Evolutionary conservation across 2,329 filamentous ascomycete genomes (phyloP).

Genomic region (Diaporthe sp.): DNA sequence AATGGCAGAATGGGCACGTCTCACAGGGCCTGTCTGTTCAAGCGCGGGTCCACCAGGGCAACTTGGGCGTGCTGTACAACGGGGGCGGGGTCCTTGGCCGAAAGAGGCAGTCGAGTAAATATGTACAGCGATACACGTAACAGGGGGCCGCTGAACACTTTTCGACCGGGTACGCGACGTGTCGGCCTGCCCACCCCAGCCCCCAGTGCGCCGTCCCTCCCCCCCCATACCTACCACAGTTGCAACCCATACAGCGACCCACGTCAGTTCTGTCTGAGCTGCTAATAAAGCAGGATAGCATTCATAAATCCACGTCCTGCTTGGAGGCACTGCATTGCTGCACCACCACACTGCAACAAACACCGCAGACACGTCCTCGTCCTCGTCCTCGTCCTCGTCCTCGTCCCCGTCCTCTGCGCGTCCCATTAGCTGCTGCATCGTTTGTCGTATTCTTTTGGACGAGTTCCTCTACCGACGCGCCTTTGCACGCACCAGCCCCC

Average conservation of each 20-base stretch:
- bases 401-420: background rate
- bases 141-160: conserved; percentile 26
- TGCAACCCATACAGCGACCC: conserved; percentile 34
- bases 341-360: conserved; percentile 3
- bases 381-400: conserved; percentile 6
- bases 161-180: conserved; percentile 35
- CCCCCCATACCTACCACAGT: background rate
- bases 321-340: background rate
- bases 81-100: conserved; percentile 13
- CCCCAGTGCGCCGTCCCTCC: background rate
- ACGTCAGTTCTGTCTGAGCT: conserved; percentile 26
- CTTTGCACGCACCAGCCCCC: background rate
- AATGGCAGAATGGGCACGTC: background rate
- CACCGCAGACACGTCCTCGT: conserved; percentile 8
- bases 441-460: background rate
- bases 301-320: conserved; percentile 7
- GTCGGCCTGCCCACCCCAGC: conserved; percentile 12
- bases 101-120: conserved; percentile 40
- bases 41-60: background rate
- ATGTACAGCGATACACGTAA: conserved; percentile 22
- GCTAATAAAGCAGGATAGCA: conserved; percentile 1
- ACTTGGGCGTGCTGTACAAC: conserved; percentile 7
- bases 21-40: conserved; percentile 2
- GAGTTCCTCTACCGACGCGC: background rate
- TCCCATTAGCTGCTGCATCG: background rate